These are phyloP conservation scores for Backusella psychrophila DNA, from an alignment of 192 early-diverging fungal species.

Conservation along the genomic window DNA sequence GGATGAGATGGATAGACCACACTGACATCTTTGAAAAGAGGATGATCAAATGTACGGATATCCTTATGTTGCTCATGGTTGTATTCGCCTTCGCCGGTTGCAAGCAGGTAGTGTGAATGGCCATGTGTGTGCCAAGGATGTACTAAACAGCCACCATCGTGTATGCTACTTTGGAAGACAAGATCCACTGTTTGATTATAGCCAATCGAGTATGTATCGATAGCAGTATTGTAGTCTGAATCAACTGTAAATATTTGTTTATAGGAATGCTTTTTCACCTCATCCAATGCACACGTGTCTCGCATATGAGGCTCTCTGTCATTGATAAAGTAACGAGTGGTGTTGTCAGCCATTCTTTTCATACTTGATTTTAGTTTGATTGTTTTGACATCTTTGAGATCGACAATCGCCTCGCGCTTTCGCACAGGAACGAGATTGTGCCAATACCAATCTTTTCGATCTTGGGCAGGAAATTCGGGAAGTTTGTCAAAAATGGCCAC, in stretches of 20 bases:
- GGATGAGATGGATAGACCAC: slow-evolving; percentile 16
- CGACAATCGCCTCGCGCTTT: slow-evolving; percentile 1
- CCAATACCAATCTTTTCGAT: slow-evolving; percentile 15
- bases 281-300: neutral
- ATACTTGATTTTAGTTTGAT: neutral
- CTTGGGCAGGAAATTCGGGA: slow-evolving; percentile 8
- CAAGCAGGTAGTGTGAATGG: slow-evolving; percentile 28
- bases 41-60: slow-evolving; percentile 10
- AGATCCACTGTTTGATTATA: slow-evolving; percentile 26
- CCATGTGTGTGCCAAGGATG: slow-evolving; percentile 42
- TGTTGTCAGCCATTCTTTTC: neutral
- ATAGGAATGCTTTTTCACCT: neutral
- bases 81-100: slow-evolving; percentile 24
- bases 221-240: slow-evolving; percentile 12
- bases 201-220: slow-evolving; percentile 17
- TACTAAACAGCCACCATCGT: slow-evolving; percentile 11
- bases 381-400: slow-evolving; percentile 9
- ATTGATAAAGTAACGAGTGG: slow-evolving; percentile 18
- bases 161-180: slow-evolving; percentile 26
- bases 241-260: neutral
- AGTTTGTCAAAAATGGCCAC: neutral
- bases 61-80: slow-evolving; percentile 1
- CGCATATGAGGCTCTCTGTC: neutral
- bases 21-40: slow-evolving; percentile 16
- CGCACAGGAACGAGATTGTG: neutral